Base-by-base conservation (phyloP, 257 asterid species). In the Linaria vulgaris region DNA sequence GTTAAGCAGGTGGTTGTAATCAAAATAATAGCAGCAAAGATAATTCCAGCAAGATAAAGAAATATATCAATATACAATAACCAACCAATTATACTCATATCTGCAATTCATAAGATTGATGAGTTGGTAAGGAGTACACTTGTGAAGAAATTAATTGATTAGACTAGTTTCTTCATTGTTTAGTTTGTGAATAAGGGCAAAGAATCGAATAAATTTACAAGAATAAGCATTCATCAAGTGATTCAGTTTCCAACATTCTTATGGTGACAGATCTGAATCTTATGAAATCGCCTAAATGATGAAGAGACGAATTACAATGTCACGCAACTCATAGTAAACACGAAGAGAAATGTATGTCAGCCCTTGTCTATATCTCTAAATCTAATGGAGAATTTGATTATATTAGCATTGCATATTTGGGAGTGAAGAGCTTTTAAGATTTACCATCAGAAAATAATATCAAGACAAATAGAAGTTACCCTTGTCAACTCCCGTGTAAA, bases 401-500 rank as follows among this genome's bases (percentile, higher is more conserved):
- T n/a, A n/a, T n/a, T n/a, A n/a, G n/a, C n/a, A n/a, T n/a, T n/a
- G n/a, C n/a, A n/a, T n/a, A n/a, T n/a, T n/a, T n/a, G n/a, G n/a
- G n/a, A n/a, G 41, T 7, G 1, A 34, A 1, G 41, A 34, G 6
- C 6, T 34, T 34, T 34, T 1, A 4, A 34, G 41, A 34, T 34
- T 34, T 34, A 11, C 10, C 10, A 34, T 34, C 41, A 34, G 55
- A 60, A 66, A 25, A 44, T 20, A 21, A 58, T 59, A 69, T 62
- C 56, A 59, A 59, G 68, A 77, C 41, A 57, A 61, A 54, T 53
- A 24, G 31, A 54, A 72, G 43, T 79, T 88, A 91, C 98, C 91
- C 96, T 81, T 67, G 95, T 77, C 85, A 92, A 69, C 80, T 92
- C 99, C 77, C 97, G 86, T 31, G 82, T 79, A 62, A 89, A 89